Evolutionary conservation across 1,284 basidiomycete species (phyloP), one percentile per base, ranked within the genome.

Genomic region (Cryptococcus neoformans): DNA sequence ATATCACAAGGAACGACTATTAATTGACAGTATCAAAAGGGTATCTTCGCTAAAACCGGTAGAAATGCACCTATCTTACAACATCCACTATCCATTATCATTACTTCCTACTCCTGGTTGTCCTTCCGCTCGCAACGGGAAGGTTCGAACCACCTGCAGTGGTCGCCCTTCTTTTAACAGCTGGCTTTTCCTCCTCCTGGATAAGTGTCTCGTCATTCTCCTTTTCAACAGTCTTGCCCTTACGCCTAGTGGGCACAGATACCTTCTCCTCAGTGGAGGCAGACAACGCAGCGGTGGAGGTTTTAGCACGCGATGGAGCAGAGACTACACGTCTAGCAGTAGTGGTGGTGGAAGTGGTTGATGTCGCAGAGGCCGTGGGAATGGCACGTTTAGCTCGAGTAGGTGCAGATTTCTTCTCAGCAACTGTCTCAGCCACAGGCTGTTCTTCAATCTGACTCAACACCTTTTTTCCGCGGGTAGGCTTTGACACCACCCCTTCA

Each of bases 381-480:
- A 48, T 34, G 16, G 50, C 45, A n/a, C 46, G 44, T 14, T 34
- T 48, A 8, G 35, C 39, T 34, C 55, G 21, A n/a, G 45, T 41
- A 7, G 55, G 50, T 10, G 55, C 51, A 12, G 48, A 45, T 39
- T 47, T 58, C 28, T 42, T 50, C 44, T 58, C 49, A 14, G 45
- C 28, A 5, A 37, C 44, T 3, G 35, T 16, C 8, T 37, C 56
- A 8, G 36, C 46, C 3, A 44, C 51, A 2, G 53, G 52, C 38
- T 61, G 59, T 45, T 61, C 59, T 3, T 57, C 56, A 5, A 61
- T 56, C 36, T 61, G 56, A n/a, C 49, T 36, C 9, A 61, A 28
- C 6, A 49, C 53, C 35, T 53, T 59, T 44, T 60, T 60, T 7
- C 52, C 46, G 14, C 53, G 49, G 1, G 47, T 56, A 16, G 61